Evolutionary conservation across 768 basidiomycete genomes (phyloP), one percentile per base, ranked within the genome.

Genomic region (Dioszegia crocea): DNA sequence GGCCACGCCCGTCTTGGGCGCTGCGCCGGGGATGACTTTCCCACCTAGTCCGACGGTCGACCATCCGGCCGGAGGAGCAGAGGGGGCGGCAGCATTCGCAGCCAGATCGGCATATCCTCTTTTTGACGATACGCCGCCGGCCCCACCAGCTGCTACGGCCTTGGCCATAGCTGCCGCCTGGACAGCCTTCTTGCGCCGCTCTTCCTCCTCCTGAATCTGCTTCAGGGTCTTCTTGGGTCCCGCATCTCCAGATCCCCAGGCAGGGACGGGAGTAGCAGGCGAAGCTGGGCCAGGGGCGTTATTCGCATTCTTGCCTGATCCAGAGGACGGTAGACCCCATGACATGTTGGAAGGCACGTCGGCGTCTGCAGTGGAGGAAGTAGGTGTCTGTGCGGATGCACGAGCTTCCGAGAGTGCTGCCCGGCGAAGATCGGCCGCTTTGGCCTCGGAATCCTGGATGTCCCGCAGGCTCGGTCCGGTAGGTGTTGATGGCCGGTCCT

Each of bases 151-250:
- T 21, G 66, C 69, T 19, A 75, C 73, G 63, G 88, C 85, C 75
- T 61, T 57, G 36, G 64, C 62, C 36, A 61, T 62, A 11, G 60
- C 60, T n/a, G 56, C 61, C 6, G 79, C 77, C 0, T 81, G 81
- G 27, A 78, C 67, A 27, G 67, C 63, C 77, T 86, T 88, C 81
- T 91, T 92, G 62, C 87, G 83, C 63, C 80, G 83, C 77, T 94
- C 91, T 72, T 99, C 96, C 68, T 99, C 96, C 77, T 98, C 94
- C 72, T 94, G 90, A 39, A 99, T 99, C 80, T 99, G 92, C 80
- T 94, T 97, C 86, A 99, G 87, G 1, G 89, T 89, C 82, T 91
- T 96, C 81, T 91, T 93, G 6, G 82, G 74, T 2, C 80, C 73
- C 79, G 79, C 6, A 82, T 76, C 70, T 85, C 86, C 24, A 77